These are phyloP conservation scores for Psilocybe mexicana DNA, from an alignment of 1,284 basidiomycete genomes.

Conservation along the genomic window DNA sequence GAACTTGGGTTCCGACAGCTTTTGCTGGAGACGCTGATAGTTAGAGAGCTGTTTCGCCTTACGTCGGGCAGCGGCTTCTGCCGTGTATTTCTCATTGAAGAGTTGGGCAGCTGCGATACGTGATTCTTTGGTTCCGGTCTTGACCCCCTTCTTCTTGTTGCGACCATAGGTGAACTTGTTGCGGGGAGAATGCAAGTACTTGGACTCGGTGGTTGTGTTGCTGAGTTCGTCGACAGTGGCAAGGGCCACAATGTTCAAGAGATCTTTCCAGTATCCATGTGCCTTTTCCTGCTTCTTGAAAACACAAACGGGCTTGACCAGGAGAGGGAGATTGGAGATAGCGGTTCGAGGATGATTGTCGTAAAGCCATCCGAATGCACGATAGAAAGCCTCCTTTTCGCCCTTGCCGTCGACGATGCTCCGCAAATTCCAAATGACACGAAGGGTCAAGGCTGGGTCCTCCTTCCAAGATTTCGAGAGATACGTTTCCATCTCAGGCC, in stretches of 20 bases:
- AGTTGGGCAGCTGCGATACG: slow-evolving; percentile 22
- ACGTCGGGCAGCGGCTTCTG: slow-evolving; percentile 22
- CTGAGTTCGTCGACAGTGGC: slow-evolving; percentile 50
- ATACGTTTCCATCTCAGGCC: slow-evolving; percentile 29
- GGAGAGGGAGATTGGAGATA: slow-evolving; percentile 51
- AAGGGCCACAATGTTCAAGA: slow-evolving; percentile 62
- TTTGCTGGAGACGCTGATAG: slow-evolving; percentile 40
- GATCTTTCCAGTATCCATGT: slow-evolving; percentile 72
- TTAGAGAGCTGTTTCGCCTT: slow-evolving; percentile 15
- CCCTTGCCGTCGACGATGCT: slow-evolving; percentile 65
- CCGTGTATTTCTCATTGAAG: slow-evolving; percentile 16
- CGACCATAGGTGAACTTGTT: slow-evolving; percentile 7
- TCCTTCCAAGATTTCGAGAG: slow-evolving; percentile 53
- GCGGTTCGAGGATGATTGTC: slow-evolving; percentile 66
- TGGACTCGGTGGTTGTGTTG: slow-evolving; percentile 12
- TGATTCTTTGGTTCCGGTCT: slow-evolving; percentile 9
- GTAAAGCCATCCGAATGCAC: slow-evolving; percentile 63
- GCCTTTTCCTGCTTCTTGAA: slow-evolving; percentile 30
- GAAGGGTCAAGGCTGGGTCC: slow-evolving; percentile 51
- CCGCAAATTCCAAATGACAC: slow-evolving; percentile 60
- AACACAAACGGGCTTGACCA: slow-evolving; percentile 50
- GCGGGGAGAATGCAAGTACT: slow-evolving; percentile 36
- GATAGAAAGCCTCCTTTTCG: slow-evolving; percentile 56
- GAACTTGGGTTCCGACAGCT: slow-evolving; percentile 49
- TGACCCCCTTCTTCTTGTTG: not conserved